A percentile compares a stretch with the other conserved stretches of the same genome.
These are phyloP conservation scores for Paradendryphiella salina DNA, from an alignment of 2,329 filamentous ascomycete genomes.

Conservation along the genomic window DNA sequence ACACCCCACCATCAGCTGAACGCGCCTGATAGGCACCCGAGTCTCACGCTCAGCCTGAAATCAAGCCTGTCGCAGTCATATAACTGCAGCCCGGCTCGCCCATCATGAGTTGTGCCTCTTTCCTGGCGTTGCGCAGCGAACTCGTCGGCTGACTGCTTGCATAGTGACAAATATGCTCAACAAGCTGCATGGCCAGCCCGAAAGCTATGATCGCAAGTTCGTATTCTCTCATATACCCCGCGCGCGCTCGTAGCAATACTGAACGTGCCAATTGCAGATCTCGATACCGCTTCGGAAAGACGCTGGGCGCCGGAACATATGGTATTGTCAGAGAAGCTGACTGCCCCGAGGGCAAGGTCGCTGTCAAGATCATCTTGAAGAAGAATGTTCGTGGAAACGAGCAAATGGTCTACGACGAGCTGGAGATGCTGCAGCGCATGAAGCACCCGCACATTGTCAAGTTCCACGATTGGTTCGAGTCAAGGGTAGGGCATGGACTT, in stretches of 20 bases:
- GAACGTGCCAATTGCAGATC: slow-evolving; percentile 58
- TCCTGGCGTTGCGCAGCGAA: slow-evolving; percentile 2
- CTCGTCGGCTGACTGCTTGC: slow-evolving; percentile 19
- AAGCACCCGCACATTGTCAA: slow-evolving; percentile 94
- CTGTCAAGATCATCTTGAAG: slow-evolving; percentile 98
- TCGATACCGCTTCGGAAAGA: slow-evolving; percentile 89
- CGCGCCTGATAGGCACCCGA: slow-evolving; percentile 36
- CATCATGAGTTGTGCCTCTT: slow-evolving; percentile 44
- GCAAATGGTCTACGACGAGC: slow-evolving; percentile 97
- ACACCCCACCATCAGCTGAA: slow-evolving; percentile 36
- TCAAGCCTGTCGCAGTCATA: slow-evolving; percentile 32
- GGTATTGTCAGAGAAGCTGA: slow-evolving; percentile 97
- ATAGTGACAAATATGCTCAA: slow-evolving; percentile 88
- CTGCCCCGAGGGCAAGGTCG: slow-evolving; percentile 79
- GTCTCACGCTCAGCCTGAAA: slow-evolving; percentile 37
- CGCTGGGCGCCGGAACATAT: slow-evolving; percentile 94
- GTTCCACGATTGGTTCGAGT: slow-evolving; percentile 99
- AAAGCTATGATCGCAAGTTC: slow-evolving; percentile 98
- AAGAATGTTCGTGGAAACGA: slow-evolving; percentile 99
- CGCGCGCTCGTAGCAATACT: slow-evolving; percentile 29
- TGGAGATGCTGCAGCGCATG: slow-evolving; percentile 88
- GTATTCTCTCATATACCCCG: slow-evolving; percentile 32
- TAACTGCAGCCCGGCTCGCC: slow-evolving; percentile 30
- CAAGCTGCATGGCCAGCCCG: slow-evolving; percentile 93
- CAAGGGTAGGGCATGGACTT: slow-evolving; percentile 65